Evolutionary conservation across 2,329 filamentous ascomycete genomes (phyloP).

Genomic region (Pseudonectria foliicola): DNA sequence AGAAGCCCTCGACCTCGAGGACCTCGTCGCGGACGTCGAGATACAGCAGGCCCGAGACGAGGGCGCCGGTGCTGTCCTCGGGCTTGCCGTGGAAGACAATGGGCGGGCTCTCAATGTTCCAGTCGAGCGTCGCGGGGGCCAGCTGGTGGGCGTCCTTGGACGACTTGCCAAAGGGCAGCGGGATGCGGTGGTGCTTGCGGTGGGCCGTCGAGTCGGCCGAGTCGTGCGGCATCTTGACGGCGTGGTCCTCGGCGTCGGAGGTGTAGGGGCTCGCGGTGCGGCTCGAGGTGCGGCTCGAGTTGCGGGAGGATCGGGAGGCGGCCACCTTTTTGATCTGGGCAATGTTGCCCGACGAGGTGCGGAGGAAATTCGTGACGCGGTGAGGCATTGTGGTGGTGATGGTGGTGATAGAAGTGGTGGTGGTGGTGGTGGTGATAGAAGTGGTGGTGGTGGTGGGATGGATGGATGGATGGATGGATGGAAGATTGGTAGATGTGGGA

Average conservation of each 20-base stretch:
- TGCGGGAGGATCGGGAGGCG: constrained; percentile 21
- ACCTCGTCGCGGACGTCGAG: constrained; percentile 61
- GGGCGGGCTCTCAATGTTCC: constrained; percentile 77
- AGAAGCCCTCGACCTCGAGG: constrained; percentile 64
- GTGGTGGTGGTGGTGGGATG: too few species aligned
- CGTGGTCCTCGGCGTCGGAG: constrained; percentile 30
- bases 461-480: too few species aligned
- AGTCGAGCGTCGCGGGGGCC: constrained; percentile 38
- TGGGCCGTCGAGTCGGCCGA: constrained; percentile 27
- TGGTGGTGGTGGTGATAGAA: too few species aligned
- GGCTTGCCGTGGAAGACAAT: constrained; percentile 74
- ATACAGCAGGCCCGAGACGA: constrained; percentile 77
- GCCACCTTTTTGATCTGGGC: constrained; percentile 39
- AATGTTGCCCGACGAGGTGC: constrained; percentile 48
- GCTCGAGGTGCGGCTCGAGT: too few species aligned
- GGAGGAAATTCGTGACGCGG: constrained; percentile 50
- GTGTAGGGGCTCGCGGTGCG: constrained; percentile 27
- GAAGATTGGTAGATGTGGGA: too few species aligned
- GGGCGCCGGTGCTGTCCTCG: constrained; percentile 69
- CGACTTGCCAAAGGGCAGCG: constrained; percentile 36
- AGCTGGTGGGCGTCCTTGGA: constrained; percentile 33
- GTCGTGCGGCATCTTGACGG: constrained; percentile 33
- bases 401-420: constrained; percentile 1
- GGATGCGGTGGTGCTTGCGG: constrained; percentile 34
- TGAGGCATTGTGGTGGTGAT: constrained; percentile 43